Evolutionary conservation across 345 rosid species (phyloP), one percentile per base, ranked within the genome.

Genomic region (Rhizophora mangle): DNA sequence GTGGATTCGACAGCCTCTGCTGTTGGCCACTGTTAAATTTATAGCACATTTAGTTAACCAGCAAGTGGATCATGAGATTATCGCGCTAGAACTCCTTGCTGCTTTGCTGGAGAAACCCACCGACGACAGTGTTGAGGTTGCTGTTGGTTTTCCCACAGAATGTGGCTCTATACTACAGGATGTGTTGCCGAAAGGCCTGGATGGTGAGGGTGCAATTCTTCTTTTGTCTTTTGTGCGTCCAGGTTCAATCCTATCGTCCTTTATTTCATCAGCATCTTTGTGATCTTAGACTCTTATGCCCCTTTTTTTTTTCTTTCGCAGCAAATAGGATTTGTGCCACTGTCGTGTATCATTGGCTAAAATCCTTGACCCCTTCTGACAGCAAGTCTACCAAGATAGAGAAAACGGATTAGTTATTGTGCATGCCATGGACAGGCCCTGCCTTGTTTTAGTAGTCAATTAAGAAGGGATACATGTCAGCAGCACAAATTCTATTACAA

Each of bases 81-180:
- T 90, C 61, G 92, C 99, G 43, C 79, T 90, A 68, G 96, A 95
- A 75, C 82, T 95, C 74, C 88, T 82, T 47, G 78, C 88, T 16
- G 75, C 88, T 69, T 84, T 95, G 83, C 84, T 89, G 60, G 93
- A 81, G 78, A 79, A 82, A 61, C 97, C 96, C 36, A 85, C 92
- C 3, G 96, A 90, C 69, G 96, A 95, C 74, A 92, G 96, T 70
- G 99, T 95, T 20, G 97, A 92, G 81, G 99, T 95, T 20, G 98
- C 96, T 67, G 96, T 87, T 65, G 97, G 96, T 10, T 89, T 95
- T 47, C 88, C 88, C 11, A 88, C 86, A 0, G 96, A 95, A 60
- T 85, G 96, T 81, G 99, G 99, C 68, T 91, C 97, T 3, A 80
- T 89, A 74, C 96, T 92, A 66, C 97, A 88, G 79, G 97, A 95